Base-by-base conservation (phyloP, 768 basidiomycete species). In the Astraeus odoratus region DNA sequence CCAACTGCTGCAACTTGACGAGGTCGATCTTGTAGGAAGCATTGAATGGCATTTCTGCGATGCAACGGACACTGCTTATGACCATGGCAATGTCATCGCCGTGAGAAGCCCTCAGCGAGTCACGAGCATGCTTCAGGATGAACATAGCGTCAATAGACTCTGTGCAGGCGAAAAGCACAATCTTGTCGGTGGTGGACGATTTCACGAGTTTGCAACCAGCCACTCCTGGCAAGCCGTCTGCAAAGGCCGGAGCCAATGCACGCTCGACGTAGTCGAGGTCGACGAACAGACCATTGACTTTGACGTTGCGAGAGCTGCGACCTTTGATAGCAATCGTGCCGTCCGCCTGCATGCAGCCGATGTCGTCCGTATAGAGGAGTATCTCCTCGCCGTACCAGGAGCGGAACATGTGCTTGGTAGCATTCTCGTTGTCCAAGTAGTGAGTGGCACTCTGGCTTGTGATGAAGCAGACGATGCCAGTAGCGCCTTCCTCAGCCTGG, bases 1-100 rank as follows among this genome's bases (percentile, higher is more conserved):
- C 56, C 42, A 57, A 34, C 31, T 55, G 48, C 44, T 64, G 62
- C 15, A 66, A 57, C 27, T 27, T 39, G 20, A 50, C 61, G 15
- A 62, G 51, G 22, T 63, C 61, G 23, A 58, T 39, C 47, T 63
- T 62, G 55, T 63, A 62, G 4, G 58, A 60, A 0, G 61, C 61
- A 18, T 62, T 63, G 48, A 60, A 62, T 1, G 58, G 58, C 60
- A 60, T 62, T 25, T 55, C 56, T 1, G 36, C 31, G 18, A 62
- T 52, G 23, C 58, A 54, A 13, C 52, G 61, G 20, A 54, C 56
- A 25, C 57, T 50, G 43, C 55, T 40, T 48, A 57, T 46, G 40
- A 55, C 54, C 55, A 57, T 56, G 24, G 54, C 51, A 22, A 57
- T 44, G 29, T 50, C 51, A 22, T 55, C 58, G 4, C 43, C 46